Conservation (phyloP, 2,329 filamentous ascomycete genomes). For the Trichothecium roseum region DNA sequence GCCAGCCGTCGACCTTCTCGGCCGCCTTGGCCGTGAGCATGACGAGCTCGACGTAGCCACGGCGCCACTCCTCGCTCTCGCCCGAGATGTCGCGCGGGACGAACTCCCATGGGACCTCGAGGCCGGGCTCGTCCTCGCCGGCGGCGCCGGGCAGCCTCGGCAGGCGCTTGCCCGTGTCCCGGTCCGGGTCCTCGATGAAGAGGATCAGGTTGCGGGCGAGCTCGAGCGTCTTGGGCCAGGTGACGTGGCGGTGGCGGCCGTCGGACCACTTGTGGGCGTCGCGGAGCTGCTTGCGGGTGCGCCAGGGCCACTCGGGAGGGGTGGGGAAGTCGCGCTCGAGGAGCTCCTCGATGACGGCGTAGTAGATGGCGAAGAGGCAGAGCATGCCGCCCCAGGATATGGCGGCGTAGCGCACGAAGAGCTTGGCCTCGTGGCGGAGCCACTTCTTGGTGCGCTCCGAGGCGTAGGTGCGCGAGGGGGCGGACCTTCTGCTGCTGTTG, state of each 20-base stretch:
- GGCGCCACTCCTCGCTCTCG: constrained; percentile 75
- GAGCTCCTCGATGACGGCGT: constrained; percentile 61
- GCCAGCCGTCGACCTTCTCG: constrained; percentile 73
- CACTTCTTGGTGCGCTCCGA: constrained; percentile 59
- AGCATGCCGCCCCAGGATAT: constrained; percentile 54
- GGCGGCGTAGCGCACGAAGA: constrained; percentile 58
- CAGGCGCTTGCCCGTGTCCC: constrained; percentile 11
- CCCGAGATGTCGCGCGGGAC: constrained; percentile 58
- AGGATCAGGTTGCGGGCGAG: constrained; percentile 49
- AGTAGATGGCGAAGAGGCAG: constrained; percentile 49
- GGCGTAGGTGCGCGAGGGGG: constrained; percentile 63
- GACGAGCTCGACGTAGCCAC: constrained; percentile 75
- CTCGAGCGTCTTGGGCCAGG: constrained; percentile 59
- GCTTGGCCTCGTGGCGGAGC: constrained; percentile 59
- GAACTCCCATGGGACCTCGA: constrained; percentile 58
- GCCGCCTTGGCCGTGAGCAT: constrained; percentile 68
- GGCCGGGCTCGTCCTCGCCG: constrained; percentile 38
- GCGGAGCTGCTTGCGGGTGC: constrained; percentile 58
- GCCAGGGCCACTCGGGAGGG: constrained; percentile 69
- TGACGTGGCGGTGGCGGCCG: constrained; percentile 34
- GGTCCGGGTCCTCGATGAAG: constrained; percentile 56
- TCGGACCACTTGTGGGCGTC: constrained; percentile 50
- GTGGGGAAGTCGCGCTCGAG: constrained; percentile 70
- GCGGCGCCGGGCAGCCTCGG: constrained; percentile 3
- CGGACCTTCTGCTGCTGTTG: constrained; percentile 35